A percentile compares a stretch with the other conserved stretches of the same genome.
These are phyloP conservation scores for Papilionanthe hybrid DNA, from an alignment of 116 monocot species.

Conservation along the genomic window DNA sequence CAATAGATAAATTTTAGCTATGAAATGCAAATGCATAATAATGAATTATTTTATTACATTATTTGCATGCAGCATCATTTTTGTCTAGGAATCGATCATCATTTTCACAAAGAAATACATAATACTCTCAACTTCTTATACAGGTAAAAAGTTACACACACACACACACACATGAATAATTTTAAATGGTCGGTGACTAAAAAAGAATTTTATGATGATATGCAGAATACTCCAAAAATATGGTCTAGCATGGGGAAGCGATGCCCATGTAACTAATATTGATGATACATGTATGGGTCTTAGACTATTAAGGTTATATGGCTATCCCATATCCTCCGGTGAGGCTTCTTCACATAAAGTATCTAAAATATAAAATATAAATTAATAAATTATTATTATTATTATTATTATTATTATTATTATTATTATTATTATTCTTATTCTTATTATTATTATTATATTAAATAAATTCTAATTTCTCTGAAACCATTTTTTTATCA, in stretches of 20 bases:
- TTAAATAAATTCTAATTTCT: too few relatives aligned
- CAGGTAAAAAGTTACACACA: neutral
- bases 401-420: too few relatives aligned
- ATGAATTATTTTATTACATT: neutral
- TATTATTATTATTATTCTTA: too few relatives aligned
- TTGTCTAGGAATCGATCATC: conserved; percentile 27
- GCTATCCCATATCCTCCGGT: conserved; percentile 22
- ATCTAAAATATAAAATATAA: too few relatives aligned
- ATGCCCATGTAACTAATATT: conserved; percentile 12
- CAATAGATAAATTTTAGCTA: too few relatives aligned
- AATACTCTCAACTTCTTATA: conserved; percentile 17
- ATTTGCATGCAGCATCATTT: conserved; percentile 13
- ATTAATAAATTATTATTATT: too few relatives aligned
- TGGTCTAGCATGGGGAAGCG: conserved; percentile 24
- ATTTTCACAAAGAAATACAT: conserved; percentile 21
- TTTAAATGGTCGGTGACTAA: too few relatives aligned
- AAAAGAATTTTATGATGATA: neutral
- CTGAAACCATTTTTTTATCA: too few relatives aligned
- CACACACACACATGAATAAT: too few relatives aligned
- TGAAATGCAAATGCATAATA: too few relatives aligned
- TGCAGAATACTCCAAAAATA: conserved; percentile 16
- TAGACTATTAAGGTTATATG: conserved; percentile 18
- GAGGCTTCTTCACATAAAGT: neutral
- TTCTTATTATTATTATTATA: too few relatives aligned
- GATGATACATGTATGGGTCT: conserved; percentile 30